Evolutionary conservation across 164 flowering plant genomes (phyloP).

Genomic region (Chimonanthus praecox): DNA sequence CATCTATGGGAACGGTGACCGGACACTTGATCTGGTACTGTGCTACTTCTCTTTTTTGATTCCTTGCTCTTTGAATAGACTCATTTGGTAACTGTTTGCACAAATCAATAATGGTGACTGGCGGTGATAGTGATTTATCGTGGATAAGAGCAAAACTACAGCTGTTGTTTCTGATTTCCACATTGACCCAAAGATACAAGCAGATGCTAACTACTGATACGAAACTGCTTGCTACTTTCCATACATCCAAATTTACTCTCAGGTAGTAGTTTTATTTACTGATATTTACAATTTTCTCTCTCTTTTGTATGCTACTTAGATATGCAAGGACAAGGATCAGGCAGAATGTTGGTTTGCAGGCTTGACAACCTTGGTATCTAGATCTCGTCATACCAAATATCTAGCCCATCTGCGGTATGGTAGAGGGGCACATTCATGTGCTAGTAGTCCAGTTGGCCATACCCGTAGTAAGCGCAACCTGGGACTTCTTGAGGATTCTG

Average conservation of each 20-base stretch:
- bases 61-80: background rate
- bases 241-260: background rate
- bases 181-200: background rate
- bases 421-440: conserved; percentile 43
- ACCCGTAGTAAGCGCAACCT: conserved; percentile 45
- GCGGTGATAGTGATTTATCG: background rate
- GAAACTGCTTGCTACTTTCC: background rate
- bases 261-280: background rate
- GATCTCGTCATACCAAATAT: conserved; percentile 23
- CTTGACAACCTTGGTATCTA: conserved; percentile 45
- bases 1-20: conserved; percentile 43
- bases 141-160: background rate
- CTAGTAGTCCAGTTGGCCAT: conserved; percentile 53
- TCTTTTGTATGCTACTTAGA: conserved; percentile 21
- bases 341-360: conserved; percentile 61
- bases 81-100: background rate
- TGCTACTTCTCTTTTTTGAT: background rate
- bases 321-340: conserved; percentile 65
- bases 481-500: conserved; percentile 40
- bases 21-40: conserved; percentile 56
- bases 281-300: background rate
- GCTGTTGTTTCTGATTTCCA: background rate
- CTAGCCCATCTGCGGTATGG: conserved; percentile 13
- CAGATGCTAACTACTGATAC: background rate
- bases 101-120: background rate